A percentile compares a stretch with the other conserved stretches of the same genome.
Evolutionary conservation across 257 asterid species (phyloP).

Genomic region (Solanum okadae): DNA sequence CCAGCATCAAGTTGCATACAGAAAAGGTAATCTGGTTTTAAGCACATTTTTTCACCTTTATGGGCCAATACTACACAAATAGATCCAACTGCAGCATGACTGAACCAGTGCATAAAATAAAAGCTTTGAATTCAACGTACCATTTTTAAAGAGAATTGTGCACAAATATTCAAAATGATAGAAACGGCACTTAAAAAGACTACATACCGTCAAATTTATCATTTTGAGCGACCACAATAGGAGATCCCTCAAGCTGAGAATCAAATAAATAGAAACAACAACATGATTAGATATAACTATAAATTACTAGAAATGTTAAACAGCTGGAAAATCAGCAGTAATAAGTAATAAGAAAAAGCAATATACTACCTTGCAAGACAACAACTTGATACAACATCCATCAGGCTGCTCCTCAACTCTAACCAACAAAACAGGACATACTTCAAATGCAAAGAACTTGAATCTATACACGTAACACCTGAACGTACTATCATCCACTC

Average conservation of each 20-base stretch:
- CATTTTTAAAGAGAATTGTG: neutral
- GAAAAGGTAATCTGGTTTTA: neutral
- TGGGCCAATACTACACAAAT: neutral
- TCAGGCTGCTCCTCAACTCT: constrained; percentile 88
- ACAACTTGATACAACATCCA: constrained; percentile 84
- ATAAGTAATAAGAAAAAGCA: neutral
- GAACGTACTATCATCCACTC: constrained; percentile 83
- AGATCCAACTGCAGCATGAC: neutral
- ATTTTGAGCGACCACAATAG: constrained; percentile 79
- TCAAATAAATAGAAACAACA: neutral
- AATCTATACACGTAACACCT: constrained; percentile 77
- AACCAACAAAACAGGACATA: constrained; percentile 90
- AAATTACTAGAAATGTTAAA: neutral
- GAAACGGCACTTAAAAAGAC: neutral
- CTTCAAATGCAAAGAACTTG: constrained; percentile 80
- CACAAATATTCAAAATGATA: neutral
- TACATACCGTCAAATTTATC: constrained; percentile 78
- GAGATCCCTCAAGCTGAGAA: constrained; percentile 86
- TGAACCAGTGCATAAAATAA: neutral
- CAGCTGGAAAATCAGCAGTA: neutral
- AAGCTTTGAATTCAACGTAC: neutral
- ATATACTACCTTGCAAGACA: constrained; percentile 78
- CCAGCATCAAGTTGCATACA: neutral
- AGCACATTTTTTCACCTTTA: neutral
- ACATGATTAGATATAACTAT: neutral